Base-by-base conservation (phyloP, 306 rosid species). In the Quercus alba region DNA sequence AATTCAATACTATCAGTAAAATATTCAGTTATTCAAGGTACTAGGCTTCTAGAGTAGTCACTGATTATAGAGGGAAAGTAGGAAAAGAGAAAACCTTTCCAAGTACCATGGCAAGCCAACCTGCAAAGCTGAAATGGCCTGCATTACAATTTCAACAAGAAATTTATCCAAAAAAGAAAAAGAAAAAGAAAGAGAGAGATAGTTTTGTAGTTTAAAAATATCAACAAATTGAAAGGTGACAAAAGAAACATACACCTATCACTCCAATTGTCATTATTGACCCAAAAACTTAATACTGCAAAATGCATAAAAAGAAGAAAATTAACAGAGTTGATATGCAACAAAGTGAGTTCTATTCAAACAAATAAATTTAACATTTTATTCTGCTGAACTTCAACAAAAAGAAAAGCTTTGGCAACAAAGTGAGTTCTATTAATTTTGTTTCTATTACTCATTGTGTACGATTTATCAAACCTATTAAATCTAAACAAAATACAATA, bases 81-180 rank as follows among this genome's bases (percentile, higher is more conserved):
- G 3, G 18, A 49, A 44, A 9, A 44, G 51, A 9, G 51, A 44
- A 10, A 52, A 88, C 98, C 96, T 92, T 82, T 25, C 96, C 77
- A 49, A 89, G 74, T 64, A 87, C 76, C 51, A 88, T 87, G 71
- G 83, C 85, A 77, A 92, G 61, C 98, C 97, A 92, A 72, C 98
- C 98, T 33, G 84, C 71, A 62, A 92, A 85, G 88, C 96, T 90
- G 82, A 92, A 84, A 92, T 94, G 11, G 96, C 86, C 98, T 92
- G 84, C 77, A 20, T 73, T 82, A 56, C 21, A 81, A 19, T 78
- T 58, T 20, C 82, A 44, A 44, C 51, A 44, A 44, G 10, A 44
- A 44, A 44, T 2, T 44, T 44, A 44, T 0, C 51, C 13, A 1
- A 44, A 44, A 44, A 44, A 44, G 1, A 8, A 6, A 8, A 9